These are phyloP conservation scores for Polyporus arcularius DNA, from an alignment of 768 basidiomycete genomes.

Conservation along the genomic window DNA sequence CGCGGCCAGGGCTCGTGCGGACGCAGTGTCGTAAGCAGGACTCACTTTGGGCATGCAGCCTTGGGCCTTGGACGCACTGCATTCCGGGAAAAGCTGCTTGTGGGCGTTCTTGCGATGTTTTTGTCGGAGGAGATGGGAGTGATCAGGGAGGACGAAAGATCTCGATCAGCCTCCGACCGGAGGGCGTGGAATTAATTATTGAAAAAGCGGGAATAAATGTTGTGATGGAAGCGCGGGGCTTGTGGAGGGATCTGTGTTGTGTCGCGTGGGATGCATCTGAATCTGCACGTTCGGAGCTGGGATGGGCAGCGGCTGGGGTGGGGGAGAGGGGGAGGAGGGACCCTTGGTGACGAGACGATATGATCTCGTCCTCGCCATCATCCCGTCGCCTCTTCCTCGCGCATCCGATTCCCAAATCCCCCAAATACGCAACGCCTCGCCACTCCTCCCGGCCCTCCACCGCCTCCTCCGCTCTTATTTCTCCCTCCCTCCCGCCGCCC, in stretches of 20 bases:
- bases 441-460: constrained; percentile 21
- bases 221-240: not conserved
- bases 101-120: not conserved
- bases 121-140: not conserved
- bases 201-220: constrained; percentile 7
- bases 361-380: constrained; percentile 25
- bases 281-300: too few relatives aligned
- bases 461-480: constrained; percentile 20
- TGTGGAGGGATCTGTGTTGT: constrained; percentile 12
- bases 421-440: constrained; percentile 23
- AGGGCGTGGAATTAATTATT: not conserved
- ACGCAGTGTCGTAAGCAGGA: too few relatives aligned
- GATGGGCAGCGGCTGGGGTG: constrained; percentile 8
- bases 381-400: constrained; percentile 24
- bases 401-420: constrained; percentile 12
- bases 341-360: constrained; percentile 28
- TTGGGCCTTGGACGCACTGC: too few relatives aligned
- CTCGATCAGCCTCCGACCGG: not conserved
- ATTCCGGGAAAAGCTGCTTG: not conserved
- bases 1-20: too few relatives aligned
- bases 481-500: constrained; percentile 1
- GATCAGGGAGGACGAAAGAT: not conserved
- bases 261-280: constrained; percentile 20
- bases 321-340: constrained; percentile 12
- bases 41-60: too few relatives aligned